Evolutionary conservation across 495 filamentous ascomycete genomes (phyloP).

Genomic region (Penicillium waksmanii): DNA sequence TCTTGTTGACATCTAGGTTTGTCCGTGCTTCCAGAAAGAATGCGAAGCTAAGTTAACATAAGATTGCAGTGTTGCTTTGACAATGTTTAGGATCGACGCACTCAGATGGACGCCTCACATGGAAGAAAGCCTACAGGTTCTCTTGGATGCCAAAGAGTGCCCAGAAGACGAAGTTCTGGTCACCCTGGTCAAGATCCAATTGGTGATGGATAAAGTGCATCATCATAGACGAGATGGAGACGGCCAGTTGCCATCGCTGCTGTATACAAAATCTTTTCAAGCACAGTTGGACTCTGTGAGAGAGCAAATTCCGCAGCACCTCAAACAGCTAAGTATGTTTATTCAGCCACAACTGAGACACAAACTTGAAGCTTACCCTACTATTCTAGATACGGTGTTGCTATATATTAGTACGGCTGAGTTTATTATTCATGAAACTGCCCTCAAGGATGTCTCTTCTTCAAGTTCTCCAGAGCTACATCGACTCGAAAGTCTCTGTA

Average conservation of each 20-base stretch:
- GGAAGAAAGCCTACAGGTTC: slow-evolving; percentile 51
- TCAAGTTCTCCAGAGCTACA: slow-evolving; percentile 30
- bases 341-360: too few relatives aligned
- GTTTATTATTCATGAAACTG: slow-evolving; percentile 46
- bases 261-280: slow-evolving; percentile 50
- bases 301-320: slow-evolving; percentile 34
- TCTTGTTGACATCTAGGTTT: slow-evolving; percentile 55
- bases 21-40: slow-evolving; percentile 15
- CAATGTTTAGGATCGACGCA: slow-evolving; percentile 49
- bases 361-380: slow-evolving; percentile 7
- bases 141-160: slow-evolving; percentile 50
- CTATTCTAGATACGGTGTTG: slow-evolving; percentile 39
- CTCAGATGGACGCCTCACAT: slow-evolving; percentile 57
- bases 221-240: slow-evolving; percentile 28
- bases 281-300: slow-evolving; percentile 45
- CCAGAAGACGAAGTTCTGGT: slow-evolving; percentile 55
- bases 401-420: slow-evolving; percentile 44
- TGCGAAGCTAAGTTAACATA: not conserved
- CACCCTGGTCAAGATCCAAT: slow-evolving; percentile 49
- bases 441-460: slow-evolving; percentile 28
- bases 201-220: slow-evolving; percentile 43
- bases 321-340: slow-evolving; percentile 45
- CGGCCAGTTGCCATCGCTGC: slow-evolving; percentile 24
- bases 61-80: slow-evolving; percentile 42
- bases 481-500: slow-evolving; percentile 38